Percentiles rank a stretch among this genome's conserved stretches.
These are phyloP conservation scores for Pythium dissotocum DNA, from an alignment of 352 stramenopile genomes.

Conservation along the genomic window DNA sequence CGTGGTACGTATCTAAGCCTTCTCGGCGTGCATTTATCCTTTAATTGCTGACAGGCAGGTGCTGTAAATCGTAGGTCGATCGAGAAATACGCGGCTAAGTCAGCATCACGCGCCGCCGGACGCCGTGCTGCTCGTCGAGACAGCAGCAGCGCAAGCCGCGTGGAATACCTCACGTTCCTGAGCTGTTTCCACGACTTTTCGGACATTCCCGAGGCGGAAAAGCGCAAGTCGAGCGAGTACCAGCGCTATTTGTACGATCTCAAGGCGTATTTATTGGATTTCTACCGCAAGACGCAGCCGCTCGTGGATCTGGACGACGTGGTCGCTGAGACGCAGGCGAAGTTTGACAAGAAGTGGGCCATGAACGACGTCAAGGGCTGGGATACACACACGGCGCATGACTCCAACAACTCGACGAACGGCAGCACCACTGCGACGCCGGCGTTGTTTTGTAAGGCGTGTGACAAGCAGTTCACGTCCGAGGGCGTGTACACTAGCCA, in stretches of 20 bases:
- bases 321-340: constrained; percentile 72
- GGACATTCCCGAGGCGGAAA: constrained; percentile 55
- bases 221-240: constrained; percentile 55
- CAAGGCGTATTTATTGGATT: constrained; percentile 81
- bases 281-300: constrained; percentile 87
- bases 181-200: constrained; percentile 67
- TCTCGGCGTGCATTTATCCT: too few relatives aligned
- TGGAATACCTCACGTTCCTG: constrained; percentile 81
- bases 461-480: constrained; percentile 75
- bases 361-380: constrained; percentile 59
- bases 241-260: constrained; percentile 74
- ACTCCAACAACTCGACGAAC: not conserved
- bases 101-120: constrained; percentile 1
- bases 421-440: not conserved
- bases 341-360: constrained; percentile 86
- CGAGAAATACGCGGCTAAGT: constrained; percentile 29
- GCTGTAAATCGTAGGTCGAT: constrained; percentile 23
- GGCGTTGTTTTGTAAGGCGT: constrained; percentile 58
- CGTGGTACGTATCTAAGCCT: constrained; percentile 29
- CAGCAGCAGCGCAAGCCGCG: constrained; percentile 14
- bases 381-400: constrained; percentile 21
- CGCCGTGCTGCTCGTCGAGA: constrained; percentile 29
- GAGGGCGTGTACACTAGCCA: constrained; percentile 73
- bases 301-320: constrained; percentile 88
- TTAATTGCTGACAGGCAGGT: too few relatives aligned